Conservation (phyloP, 192 early-diverging fungal genomes). For the Backusella macrospora region DNA sequence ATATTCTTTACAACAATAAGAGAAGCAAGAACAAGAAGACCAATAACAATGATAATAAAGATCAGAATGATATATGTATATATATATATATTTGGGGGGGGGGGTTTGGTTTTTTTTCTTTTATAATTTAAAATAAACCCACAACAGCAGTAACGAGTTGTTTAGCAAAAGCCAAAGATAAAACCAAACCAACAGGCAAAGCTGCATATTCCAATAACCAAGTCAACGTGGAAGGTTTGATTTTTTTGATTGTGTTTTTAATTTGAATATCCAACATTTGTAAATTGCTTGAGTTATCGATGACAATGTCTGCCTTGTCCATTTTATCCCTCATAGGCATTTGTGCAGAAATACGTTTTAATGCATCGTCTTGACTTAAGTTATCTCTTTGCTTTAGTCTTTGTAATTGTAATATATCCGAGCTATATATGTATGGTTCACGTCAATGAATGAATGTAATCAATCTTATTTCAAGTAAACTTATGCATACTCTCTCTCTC, state of each 20-base stretch:
- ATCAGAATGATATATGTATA: too few relatives aligned
- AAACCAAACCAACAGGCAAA: constrained; percentile 27
- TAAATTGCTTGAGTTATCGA: constrained; percentile 80
- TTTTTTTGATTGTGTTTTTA: constrained; percentile 23
- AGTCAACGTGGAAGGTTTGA: constrained; percentile 27
- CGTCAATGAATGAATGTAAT: too few relatives aligned
- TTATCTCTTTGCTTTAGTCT: constrained; percentile 77
- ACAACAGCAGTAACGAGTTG: not conserved
- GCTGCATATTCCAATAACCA: constrained; percentile 39
- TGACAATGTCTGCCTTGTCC: constrained; percentile 74
- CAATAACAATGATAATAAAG: too few relatives aligned
- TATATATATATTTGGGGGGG: too few relatives aligned
- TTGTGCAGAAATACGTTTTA: constrained; percentile 78
- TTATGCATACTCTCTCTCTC: not conserved
- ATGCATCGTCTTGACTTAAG: constrained; percentile 64
- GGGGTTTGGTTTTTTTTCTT: too few relatives aligned
- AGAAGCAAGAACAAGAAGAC: not conserved
- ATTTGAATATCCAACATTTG: constrained; percentile 51
- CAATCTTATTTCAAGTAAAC: not conserved
- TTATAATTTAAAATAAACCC: not conserved
- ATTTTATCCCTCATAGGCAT: constrained; percentile 82
- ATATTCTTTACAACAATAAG: not conserved
- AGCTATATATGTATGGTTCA: constrained; percentile 49
- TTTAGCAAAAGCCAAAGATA: constrained; percentile 13
- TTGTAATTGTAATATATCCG: constrained; percentile 67